Percentiles rank a stretch among this genome's conserved stretches.
Evolutionary conservation across 2,329 filamentous ascomycete genomes (phyloP).

Genomic region (Davidsoniella neocaledoniae): DNA sequence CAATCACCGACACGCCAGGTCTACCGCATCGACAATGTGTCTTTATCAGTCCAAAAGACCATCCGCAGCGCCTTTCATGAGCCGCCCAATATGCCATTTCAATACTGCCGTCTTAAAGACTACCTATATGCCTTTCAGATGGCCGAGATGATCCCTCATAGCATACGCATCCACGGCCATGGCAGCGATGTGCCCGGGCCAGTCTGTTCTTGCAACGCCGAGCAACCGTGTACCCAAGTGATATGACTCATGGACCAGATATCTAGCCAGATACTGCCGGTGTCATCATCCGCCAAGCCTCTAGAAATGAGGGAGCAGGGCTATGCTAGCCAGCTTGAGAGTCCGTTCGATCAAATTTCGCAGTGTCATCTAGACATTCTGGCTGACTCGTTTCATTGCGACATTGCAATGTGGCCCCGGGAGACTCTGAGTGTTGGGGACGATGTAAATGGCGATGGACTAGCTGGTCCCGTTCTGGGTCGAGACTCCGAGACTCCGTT

Average conservation of each 20-base stretch:
- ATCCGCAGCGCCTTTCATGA: constrained; percentile 31
- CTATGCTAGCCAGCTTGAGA: constrained; percentile 29
- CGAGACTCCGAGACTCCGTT: constrained; percentile 14
- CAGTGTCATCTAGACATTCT: constrained; percentile 34
- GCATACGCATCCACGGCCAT: constrained; percentile 30
- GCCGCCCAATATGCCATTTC: constrained; percentile 31
- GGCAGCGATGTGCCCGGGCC: constrained; percentile 25
- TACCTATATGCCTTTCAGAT: constrained; percentile 38
- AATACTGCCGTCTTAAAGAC: constrained; percentile 31
- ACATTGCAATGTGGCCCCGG: constrained; percentile 18
- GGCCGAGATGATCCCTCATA: constrained; percentile 35
- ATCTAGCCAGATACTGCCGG: constrained; percentile 26
- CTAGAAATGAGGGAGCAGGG: constrained; percentile 28
- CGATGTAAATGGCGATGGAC: constrained; percentile 12
- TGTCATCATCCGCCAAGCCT: constrained; percentile 19
- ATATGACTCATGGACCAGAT: constrained; percentile 39
- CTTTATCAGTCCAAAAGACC: constrained; percentile 21
- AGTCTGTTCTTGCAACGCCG: constrained; percentile 29
- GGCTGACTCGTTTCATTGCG: constrained; percentile 34
- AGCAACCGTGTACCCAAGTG: constrained; percentile 31
- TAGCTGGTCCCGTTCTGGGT: constrained; percentile 1
- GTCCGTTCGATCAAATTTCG: constrained; percentile 32
- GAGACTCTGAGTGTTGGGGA: constrained; percentile 4
- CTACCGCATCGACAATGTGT: constrained; percentile 26
- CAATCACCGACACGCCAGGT: constrained; percentile 24